A percentile compares a stretch with the other conserved stretches of the same genome.
Evolutionary conservation across 805 yeast genomes (phyloP).

Genomic region (Yarrowia alimentaria): DNA sequence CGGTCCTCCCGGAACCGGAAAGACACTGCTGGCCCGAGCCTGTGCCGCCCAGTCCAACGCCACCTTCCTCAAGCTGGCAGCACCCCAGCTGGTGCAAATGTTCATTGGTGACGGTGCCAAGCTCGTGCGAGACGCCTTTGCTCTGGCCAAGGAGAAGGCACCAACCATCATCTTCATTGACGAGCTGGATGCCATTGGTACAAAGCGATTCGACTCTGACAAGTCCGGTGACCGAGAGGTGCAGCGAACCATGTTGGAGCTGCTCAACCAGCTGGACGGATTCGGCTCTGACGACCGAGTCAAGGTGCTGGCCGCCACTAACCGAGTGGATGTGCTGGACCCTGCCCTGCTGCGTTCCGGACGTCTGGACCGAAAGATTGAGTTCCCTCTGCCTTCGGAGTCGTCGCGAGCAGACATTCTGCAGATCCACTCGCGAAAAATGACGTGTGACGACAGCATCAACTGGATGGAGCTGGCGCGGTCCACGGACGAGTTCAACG

Average conservation of each 20-base stretch:
- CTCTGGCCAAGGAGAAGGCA: constrained; percentile 94
- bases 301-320: constrained; percentile 96
- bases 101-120: constrained; percentile 99
- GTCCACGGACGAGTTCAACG: constrained; percentile 97
- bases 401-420: constrained; percentile 96
- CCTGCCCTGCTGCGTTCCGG: constrained; percentile 99
- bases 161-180: constrained; percentile 98
- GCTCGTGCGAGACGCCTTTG: constrained; percentile 95
- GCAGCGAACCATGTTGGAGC: constrained; percentile 98
- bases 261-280: constrained; percentile 95
- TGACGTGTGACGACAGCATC: constrained; percentile 77
- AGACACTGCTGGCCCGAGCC: constrained; percentile 93
- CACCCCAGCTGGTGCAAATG: constrained; percentile 97
- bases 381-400: constrained; percentile 95
- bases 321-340: constrained; percentile 95
- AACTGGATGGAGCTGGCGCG: constrained; percentile 99
- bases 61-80: constrained; percentile 92
- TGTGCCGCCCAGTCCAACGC: constrained; percentile 99
- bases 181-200: constrained; percentile 98
- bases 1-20: constrained; percentile 99
- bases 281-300: constrained; percentile 97
- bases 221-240: constrained; percentile 98
- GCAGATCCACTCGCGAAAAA: constrained; percentile 95
- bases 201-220: constrained; percentile 95
- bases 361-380: constrained; percentile 95